Evolutionary conservation across 1,139 yeast genomes (phyloP).

Genomic region (Pichia sp.): DNA sequence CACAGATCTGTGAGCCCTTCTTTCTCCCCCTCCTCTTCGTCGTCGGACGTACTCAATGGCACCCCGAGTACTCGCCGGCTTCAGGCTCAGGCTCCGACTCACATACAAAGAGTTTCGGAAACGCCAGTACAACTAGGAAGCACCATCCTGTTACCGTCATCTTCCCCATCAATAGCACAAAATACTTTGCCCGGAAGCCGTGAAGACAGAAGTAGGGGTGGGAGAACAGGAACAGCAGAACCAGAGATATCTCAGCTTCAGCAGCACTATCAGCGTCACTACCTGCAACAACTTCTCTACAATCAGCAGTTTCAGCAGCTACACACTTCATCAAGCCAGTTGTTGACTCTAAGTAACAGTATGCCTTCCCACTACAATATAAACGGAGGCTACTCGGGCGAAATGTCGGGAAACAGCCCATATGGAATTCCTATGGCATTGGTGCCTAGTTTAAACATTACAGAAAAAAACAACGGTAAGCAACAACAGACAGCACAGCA

Average conservation of each 20-base stretch:
- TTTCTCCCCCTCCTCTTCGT: neutral
- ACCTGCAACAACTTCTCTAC: conserved; percentile 1
- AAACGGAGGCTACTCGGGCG: neutral
- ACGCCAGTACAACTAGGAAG: neutral
- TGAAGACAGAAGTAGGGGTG: neutral
- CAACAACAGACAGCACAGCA: neutral
- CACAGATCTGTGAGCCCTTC: neutral
- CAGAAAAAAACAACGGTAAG: neutral
- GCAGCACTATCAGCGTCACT: conserved; percentile 4
- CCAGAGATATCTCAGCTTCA: neutral
- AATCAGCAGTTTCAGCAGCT: conserved; percentile 3
- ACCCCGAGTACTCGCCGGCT: neutral
- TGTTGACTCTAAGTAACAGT: neutral
- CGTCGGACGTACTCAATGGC: neutral
- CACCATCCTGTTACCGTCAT: neutral
- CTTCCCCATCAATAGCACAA: neutral
- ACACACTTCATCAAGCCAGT: neutral
- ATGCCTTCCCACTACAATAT: neutral
- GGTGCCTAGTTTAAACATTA: too few relatives aligned
- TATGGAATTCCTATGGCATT: neutral
- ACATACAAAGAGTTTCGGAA: too few relatives aligned
- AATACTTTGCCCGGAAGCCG: neutral
- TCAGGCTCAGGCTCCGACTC: neutral
- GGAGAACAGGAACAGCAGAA: neutral
- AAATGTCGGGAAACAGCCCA: neutral